Evolutionary conservation across 164 flowering plant species (phyloP), one percentile per base, ranked within the genome.

Genomic region (Magnolia changhungtana): DNA sequence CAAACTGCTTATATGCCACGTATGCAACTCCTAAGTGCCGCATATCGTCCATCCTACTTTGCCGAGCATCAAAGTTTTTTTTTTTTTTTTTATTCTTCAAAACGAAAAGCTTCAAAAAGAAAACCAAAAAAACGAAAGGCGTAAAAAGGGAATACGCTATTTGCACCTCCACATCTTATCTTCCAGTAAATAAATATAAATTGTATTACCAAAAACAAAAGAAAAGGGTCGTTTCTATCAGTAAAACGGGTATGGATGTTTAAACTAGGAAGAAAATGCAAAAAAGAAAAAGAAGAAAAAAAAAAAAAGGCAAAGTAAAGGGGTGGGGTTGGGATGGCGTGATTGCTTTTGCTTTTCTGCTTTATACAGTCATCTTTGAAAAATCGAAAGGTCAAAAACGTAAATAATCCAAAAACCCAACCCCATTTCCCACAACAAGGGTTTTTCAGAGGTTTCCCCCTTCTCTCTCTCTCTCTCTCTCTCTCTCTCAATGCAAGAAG

Each of bases 261-360:
- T 1, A 20, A 16, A 67, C 23, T 1, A 3, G 21, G 61, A n/a
- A 20, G 27, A 65, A 55, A 37, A 37, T 37, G 29, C 29, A 27
- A 27, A 27, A 27, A 72, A 24, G 21, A 16, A 74, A 49, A 71
- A 74, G 68, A 24, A 51, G 50, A 3, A 27, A 73, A 31, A 37
- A 67, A 14, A 64, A 51, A 20, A 7, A n/a, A 59, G 6, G 23
- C 4, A 61, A 67, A 63, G n/a, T 20, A 73, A 73, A 6, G 58
- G 45, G 49, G 37, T 31, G 21, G 20, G 29, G 50, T 3, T 49
- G 55, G 14, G 67, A 67, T 50, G 61, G 73, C 51, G 75, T 67
- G 73, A 71, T 78, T 69, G 68, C 77, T 81, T 75, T 78, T 68
- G 74, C 78, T 78, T 81, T 81, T 81, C 72, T 64, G 68, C 82